Evolutionary conservation across 2,329 filamentous ascomycete species (phyloP), one percentile per base, ranked within the genome.

Genomic region (Diplodia corticola): DNA sequence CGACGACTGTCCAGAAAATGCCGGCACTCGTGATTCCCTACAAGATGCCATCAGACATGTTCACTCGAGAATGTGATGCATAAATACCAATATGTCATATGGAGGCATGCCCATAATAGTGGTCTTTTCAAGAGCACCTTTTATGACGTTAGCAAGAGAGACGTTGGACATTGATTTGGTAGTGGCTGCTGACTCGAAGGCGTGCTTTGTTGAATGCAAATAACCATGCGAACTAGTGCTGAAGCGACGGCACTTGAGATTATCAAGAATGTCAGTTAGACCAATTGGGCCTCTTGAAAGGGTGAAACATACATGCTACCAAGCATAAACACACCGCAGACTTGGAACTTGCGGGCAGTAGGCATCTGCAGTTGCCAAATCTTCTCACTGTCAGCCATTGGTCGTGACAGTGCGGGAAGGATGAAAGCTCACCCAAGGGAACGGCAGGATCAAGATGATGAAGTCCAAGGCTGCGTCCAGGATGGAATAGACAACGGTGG

Each of bases 1-100:
- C 55, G 24, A 60, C 17, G 37, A 60, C 44, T 4, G 55, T 60
- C 55, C 55, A 60, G 35, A 60, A 60, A 24, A 60, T 26, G 13
- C 37, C 55, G n/a, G 55, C 55, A 5, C 33, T 28, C 9, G 37
- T 60, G 24, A 60, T 60, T n/a, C 55, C 55, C 55, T 60, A 13
- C 4, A 55, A 6, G 20, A 7, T 10, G 10, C 12, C 15, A 33
- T 53, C 28, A 50, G 24, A 2, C 9, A 51, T n/a, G n/a, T n/a
- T n/a, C n/a, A n/a, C n/a, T n/a, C n/a, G n/a, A 12, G n/a, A 6
- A 7, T 22, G n/a, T 2, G 13, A 9, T 37, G 17, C 3, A 33
- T 20, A 1, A 2, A 13, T 35, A 55, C 51, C n/a, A 55, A 17
- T 55, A 60, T 60, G 17, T 60, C 55, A n/a, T 60, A 60, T 24